A percentile compares a stretch with the other conserved stretches of the same genome.
phyloP scores from a whole-genome alignment of 1,284 basidiomycete genomes.

The Naganishia liquefaciens region DNA sequence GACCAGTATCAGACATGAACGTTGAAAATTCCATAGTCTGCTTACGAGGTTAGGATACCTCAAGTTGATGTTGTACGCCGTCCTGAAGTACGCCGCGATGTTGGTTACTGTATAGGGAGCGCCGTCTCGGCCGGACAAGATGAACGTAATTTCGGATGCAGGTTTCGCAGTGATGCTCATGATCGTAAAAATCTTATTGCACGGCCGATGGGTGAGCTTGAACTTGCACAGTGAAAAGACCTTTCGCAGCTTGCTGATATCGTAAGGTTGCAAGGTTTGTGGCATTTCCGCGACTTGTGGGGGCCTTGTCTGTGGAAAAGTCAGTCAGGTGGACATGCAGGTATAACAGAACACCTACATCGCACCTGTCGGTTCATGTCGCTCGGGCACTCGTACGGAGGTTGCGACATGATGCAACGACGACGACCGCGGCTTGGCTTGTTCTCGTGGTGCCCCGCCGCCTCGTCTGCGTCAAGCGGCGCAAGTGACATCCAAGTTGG shows the following conservation, averaged over 20 bases:
- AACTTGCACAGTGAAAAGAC: constrained; percentile 38
- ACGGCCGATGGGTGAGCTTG: constrained; percentile 41
- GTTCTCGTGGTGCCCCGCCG: no score
- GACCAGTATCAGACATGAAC: no score
- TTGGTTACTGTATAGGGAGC: constrained; percentile 38
- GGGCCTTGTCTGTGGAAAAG: no score
- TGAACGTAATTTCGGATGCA: constrained; percentile 46
- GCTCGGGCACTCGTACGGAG: no score
- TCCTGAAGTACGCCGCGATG: constrained; percentile 51
- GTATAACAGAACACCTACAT: constrained; percentile 34
- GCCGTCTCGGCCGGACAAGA: constrained; percentile 45
- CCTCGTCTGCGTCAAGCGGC: no score
- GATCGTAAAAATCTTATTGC: constrained; percentile 41
- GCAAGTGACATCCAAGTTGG: no score
- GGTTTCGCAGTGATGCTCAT: constrained; percentile 42
- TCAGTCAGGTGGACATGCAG: constrained; percentile 13
- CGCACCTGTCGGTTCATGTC: no score
- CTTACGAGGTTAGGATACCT: constrained; percentile 42
- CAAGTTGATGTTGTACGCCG: constrained; percentile 47
- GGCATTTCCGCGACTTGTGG: constrained; percentile 34
- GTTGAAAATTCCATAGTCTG: no score
- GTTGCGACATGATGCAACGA: no score
- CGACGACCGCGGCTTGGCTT: no score
- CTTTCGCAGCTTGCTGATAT: constrained; percentile 46
- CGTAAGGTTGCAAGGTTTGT: constrained; percentile 37